These are phyloP conservation scores for Aspergillus nidulans DNA, from an alignment of 495 filamentous ascomycete genomes.

Conservation along the genomic window DNA sequence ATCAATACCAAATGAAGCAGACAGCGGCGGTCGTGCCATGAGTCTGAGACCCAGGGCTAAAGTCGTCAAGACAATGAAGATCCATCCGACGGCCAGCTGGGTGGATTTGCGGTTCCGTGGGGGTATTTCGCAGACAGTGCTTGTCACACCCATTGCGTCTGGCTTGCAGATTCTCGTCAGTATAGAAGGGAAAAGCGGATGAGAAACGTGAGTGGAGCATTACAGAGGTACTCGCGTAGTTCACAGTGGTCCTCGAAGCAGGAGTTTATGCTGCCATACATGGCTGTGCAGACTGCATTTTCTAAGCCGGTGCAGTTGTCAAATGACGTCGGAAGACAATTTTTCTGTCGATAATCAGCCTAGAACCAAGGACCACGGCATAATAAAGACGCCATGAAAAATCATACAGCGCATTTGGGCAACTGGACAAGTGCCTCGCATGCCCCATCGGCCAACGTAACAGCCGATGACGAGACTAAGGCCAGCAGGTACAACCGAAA, in stretches of 20 bases:
- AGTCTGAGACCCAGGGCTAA: neutral
- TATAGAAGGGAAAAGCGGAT: neutral
- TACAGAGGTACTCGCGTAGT: constrained; percentile 1
- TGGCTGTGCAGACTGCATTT: neutral
- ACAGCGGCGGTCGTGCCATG: neutral
- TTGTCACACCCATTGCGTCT: constrained; percentile 5
- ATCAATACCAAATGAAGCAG: neutral
- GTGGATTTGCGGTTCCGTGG: neutral
- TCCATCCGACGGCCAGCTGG: constrained; percentile 1
- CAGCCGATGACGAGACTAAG: neutral
- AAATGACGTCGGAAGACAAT: neutral
- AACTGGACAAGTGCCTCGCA: neutral
- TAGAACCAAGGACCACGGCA: neutral
- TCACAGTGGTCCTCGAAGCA: neutral
- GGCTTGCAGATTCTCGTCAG: too few species aligned
- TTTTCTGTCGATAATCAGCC: neutral
- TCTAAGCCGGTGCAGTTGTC: neutral
- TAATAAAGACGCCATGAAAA: too few species aligned
- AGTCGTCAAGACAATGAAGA: constrained; percentile 1
- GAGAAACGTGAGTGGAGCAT: neutral
- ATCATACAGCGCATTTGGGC: neutral
- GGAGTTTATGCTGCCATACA: neutral
- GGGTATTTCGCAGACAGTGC: constrained; percentile 1
- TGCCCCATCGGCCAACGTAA: neutral
- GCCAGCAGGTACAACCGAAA: neutral